Conservation (phyloP, 2,329 filamentous ascomycete genomes). For the Talaromyces rugulosus region DNA sequence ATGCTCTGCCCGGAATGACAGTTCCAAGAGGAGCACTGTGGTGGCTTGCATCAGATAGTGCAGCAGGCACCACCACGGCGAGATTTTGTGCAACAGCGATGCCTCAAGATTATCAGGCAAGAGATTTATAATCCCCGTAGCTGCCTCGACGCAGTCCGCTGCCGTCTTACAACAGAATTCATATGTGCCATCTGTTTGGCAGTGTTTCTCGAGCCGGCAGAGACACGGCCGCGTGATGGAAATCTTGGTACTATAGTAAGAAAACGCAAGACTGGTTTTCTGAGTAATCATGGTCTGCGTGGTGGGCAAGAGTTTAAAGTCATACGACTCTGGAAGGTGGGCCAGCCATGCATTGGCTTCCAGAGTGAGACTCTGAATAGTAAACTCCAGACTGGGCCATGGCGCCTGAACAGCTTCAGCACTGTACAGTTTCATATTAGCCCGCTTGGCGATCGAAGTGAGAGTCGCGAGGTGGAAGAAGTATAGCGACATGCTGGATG, state of each 20-base stretch:
- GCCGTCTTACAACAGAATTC: constrained; percentile 37
- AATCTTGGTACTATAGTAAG: constrained; percentile 41
- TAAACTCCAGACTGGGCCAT: constrained; percentile 36
- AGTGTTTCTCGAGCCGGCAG: constrained; percentile 33
- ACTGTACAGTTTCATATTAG: constrained; percentile 36
- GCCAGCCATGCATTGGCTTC: constrained; percentile 39
- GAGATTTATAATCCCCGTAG: constrained; percentile 36
- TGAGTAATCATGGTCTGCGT: constrained; percentile 32
- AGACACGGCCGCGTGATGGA: constrained; percentile 42
- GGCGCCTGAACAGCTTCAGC: constrained; percentile 31
- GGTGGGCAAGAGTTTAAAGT: constrained; percentile 31
- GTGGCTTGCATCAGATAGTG: constrained; percentile 44
- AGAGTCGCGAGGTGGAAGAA: constrained; percentile 37
- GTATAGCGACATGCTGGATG: constrained; percentile 37
- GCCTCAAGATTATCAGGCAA: constrained; percentile 38
- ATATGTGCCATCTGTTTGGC: constrained; percentile 27
- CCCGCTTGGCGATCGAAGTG: constrained; percentile 33
- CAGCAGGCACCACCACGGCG: constrained; percentile 43
- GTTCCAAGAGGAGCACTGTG: constrained; percentile 40
- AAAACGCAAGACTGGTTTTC: constrained; percentile 37
- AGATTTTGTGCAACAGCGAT: constrained; percentile 31
- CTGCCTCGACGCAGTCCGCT: constrained; percentile 39
- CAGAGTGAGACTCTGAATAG: constrained; percentile 33
- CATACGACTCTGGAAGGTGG: constrained; percentile 35
- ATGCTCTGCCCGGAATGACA: constrained; percentile 39